Conservation (phyloP, 768 basidiomycete genomes). For the Omphalotus guepiniiformis region DNA sequence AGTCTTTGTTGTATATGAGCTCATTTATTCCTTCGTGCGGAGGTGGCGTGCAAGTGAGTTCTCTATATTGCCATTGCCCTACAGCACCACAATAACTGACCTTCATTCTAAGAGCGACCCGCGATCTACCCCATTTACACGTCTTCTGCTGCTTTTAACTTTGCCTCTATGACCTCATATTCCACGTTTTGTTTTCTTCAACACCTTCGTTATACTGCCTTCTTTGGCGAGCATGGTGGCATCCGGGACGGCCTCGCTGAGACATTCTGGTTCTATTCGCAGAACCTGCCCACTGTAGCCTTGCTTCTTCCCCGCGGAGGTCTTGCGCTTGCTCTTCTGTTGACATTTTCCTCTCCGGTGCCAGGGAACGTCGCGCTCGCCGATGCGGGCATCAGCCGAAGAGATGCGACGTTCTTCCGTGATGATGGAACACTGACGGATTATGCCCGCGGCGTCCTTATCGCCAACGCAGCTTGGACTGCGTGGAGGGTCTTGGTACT, state of each 20-base stretch:
- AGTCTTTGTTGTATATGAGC: slow-evolving; percentile 73
- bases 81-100: slow-evolving; percentile 20
- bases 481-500: slow-evolving; percentile 71
- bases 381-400: slow-evolving; percentile 41
- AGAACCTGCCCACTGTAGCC: slow-evolving; percentile 78
- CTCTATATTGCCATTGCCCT: slow-evolving; percentile 15
- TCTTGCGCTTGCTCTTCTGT: slow-evolving; percentile 65
- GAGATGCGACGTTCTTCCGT: slow-evolving; percentile 77
- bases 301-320: slow-evolving; percentile 84
- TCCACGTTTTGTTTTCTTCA: slow-evolving; percentile 81
- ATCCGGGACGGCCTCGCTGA: slow-evolving; percentile 68
- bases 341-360: slow-evolving; percentile 54
- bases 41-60: slow-evolving; percentile 79
- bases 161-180: slow-evolving; percentile 75
- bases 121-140: slow-evolving; percentile 79
- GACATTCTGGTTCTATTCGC: slow-evolving; percentile 77
- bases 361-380: slow-evolving; percentile 42
- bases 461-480: slow-evolving; percentile 79
- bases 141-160: slow-evolving; percentile 72
- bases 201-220: slow-evolving; percentile 71
- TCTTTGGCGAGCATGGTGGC: slow-evolving; percentile 46
- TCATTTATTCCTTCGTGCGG: slow-evolving; percentile 69
- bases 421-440: slow-evolving; percentile 61
- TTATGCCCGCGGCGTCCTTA: slow-evolving; percentile 77
- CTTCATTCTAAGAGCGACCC: slow-evolving; percentile 61